Conservation (phyloP, 441 rosid genomes). For the Mallotus japonicus region DNA sequence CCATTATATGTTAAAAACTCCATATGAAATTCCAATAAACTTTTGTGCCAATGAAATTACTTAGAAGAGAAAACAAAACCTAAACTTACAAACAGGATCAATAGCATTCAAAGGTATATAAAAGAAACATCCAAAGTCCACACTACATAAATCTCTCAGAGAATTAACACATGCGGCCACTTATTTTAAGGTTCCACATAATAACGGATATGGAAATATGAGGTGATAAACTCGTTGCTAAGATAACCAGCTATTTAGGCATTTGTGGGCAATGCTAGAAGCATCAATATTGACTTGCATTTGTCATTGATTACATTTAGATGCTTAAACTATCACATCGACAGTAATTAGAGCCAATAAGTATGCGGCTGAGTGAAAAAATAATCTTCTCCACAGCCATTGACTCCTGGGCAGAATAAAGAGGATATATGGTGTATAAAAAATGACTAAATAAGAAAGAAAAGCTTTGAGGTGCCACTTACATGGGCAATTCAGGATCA, state of each 20-base stretch:
- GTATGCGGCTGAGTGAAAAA: background rate
- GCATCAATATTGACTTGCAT: background rate
- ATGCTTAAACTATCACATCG: background rate
- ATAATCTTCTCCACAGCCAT: background rate
- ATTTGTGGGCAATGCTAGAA: background rate
- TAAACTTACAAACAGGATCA: background rate
- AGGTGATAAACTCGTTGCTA: background rate
- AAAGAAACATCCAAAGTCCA: background rate
- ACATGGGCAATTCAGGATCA: slow-evolving; percentile 88
- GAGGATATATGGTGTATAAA: background rate
- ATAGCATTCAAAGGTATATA: background rate
- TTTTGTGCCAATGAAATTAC: background rate
- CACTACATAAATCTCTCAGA: background rate
- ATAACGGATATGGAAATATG: background rate
- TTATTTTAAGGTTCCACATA: background rate
- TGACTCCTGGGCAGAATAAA: background rate
- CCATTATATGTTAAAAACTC: background rate
- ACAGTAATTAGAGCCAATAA: background rate
- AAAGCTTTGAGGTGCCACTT: slow-evolving; percentile 18
- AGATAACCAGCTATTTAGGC: background rate
- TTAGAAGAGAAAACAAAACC: background rate
- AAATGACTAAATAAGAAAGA: background rate
- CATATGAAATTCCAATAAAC: background rate
- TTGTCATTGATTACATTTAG: background rate
- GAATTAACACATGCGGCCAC: background rate